Conservation (phyloP, 257 asterid species). For the Solanum etuberosum region DNA sequence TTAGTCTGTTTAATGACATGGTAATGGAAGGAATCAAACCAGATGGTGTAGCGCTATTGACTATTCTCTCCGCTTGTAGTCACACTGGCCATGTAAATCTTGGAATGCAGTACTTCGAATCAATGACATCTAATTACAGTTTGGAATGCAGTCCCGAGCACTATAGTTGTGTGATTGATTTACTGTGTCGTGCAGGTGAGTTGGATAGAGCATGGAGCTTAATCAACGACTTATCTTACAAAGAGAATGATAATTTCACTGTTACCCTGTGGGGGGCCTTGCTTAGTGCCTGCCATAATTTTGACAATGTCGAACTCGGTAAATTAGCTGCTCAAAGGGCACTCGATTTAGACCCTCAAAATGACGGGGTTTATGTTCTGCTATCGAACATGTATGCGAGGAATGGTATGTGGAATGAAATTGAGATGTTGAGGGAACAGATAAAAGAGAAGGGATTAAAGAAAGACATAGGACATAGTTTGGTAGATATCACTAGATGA, state of each 20-base stretch:
- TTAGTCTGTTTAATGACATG: slow-evolving; percentile 47
- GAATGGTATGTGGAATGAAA: slow-evolving; percentile 71
- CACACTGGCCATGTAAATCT: slow-evolving; percentile 79
- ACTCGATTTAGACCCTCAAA: slow-evolving; percentile 56
- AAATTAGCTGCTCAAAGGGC: slow-evolving; percentile 69
- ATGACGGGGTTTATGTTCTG: slow-evolving; percentile 56
- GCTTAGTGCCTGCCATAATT: slow-evolving; percentile 65
- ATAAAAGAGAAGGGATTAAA: slow-evolving; percentile 50
- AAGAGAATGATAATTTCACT: slow-evolving; percentile 8
- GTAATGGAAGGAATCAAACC: slow-evolving; percentile 52
- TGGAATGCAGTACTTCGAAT: slow-evolving; percentile 57
- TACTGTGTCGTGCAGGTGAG: slow-evolving; percentile 80
- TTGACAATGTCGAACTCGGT: slow-evolving; percentile 60
- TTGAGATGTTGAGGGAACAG: slow-evolving; percentile 48
- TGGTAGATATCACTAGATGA: slow-evolving; percentile 19
- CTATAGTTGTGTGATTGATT: slow-evolving; percentile 68
- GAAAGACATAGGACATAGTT: slow-evolving; percentile 73
- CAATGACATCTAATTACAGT: slow-evolving; percentile 44
- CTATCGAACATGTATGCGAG: slow-evolving; percentile 70
- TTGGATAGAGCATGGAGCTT: slow-evolving; percentile 54
- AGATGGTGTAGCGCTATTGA: slow-evolving; percentile 63
- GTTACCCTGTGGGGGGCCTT: slow-evolving; percentile 78
- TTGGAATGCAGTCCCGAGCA: slow-evolving; percentile 58
- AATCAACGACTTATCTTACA: slow-evolving; percentile 26
- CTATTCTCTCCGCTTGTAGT: slow-evolving; percentile 74